Evolutionary conservation across 2,329 filamentous ascomycete genomes (phyloP).

Genomic region (Plectosphaerella cucumerina): DNA sequence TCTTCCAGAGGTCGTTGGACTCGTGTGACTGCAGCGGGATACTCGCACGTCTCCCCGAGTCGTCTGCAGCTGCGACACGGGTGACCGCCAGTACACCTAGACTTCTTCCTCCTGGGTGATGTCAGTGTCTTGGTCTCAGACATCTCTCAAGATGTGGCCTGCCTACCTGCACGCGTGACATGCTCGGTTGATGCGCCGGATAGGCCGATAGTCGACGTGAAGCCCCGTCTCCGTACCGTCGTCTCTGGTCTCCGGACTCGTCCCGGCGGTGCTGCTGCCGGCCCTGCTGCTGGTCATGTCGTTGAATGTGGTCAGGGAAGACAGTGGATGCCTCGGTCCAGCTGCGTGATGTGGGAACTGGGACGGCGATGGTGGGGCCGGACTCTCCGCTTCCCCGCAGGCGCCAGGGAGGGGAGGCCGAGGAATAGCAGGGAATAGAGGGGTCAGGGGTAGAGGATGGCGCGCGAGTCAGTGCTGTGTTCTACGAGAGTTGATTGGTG

Average conservation of each 20-base stretch:
- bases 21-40: not conserved
- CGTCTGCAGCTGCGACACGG: conserved; percentile 1
- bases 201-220: not conserved
- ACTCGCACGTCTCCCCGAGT: not conserved
- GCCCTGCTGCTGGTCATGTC: not conserved
- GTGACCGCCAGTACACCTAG: not conserved
- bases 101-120: not conserved
- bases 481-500: no score
- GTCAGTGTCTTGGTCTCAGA: not conserved
- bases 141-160: no score
- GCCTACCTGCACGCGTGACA: conserved; percentile 3
- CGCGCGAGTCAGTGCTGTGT: no score
- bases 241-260: not conserved
- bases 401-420: no score
- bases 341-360: no score
- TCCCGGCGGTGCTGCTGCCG: not conserved
- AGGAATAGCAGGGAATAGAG: no score
- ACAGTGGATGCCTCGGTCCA: no score
- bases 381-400: no score
- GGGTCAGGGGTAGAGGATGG: no score
- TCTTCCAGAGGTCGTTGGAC: not conserved
- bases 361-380: no score
- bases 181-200: conserved; percentile 1
- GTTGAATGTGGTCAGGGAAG: no score
- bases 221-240: not conserved